A percentile compares a stretch with the other conserved stretches of the same genome.
Conservation (phyloP, 257 asterid species). For the Rehmannia glutinosa region DNA sequence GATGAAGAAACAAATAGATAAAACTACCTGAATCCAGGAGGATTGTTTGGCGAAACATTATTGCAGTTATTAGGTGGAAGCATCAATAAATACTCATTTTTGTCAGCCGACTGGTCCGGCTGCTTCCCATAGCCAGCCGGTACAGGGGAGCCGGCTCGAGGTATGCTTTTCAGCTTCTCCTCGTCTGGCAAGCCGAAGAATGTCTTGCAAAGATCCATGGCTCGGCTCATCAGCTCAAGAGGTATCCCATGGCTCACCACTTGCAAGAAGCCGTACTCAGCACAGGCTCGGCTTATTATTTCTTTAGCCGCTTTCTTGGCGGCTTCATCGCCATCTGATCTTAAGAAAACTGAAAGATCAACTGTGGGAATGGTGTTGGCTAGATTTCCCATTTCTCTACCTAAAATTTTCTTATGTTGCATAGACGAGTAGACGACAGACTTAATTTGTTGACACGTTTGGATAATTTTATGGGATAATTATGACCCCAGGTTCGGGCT, state of each 20-base stretch:
- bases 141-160: conserved; percentile 23
- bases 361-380: conserved; percentile 34
- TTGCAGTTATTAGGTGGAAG: conserved; percentile 27
- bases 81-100: conserved; percentile 50
- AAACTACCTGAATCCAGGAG: conserved; percentile 29
- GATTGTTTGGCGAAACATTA: conserved; percentile 25
- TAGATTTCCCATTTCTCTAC: neutral
- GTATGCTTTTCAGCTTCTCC: conserved; percentile 34
- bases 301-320: conserved; percentile 28
- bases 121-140: conserved; percentile 54
- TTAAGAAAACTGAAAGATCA: conserved; percentile 48
- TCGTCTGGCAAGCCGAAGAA: conserved; percentile 35
- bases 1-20: too few species aligned
- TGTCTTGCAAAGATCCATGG: conserved; percentile 30
- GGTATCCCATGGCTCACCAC: conserved; percentile 47
- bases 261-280: conserved; percentile 47
- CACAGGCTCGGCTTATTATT: conserved; percentile 32
- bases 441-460: too few species aligned
- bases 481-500: too few species aligned
- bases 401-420: too few species aligned
- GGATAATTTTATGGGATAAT: too few species aligned
- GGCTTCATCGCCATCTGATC: conserved; percentile 25
- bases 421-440: too few species aligned
- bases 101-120: conserved; percentile 36
- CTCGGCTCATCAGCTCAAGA: conserved; percentile 32